Conservation (phyloP, 768 basidiomycete genomes). For the Harrya chromipes region DNA sequence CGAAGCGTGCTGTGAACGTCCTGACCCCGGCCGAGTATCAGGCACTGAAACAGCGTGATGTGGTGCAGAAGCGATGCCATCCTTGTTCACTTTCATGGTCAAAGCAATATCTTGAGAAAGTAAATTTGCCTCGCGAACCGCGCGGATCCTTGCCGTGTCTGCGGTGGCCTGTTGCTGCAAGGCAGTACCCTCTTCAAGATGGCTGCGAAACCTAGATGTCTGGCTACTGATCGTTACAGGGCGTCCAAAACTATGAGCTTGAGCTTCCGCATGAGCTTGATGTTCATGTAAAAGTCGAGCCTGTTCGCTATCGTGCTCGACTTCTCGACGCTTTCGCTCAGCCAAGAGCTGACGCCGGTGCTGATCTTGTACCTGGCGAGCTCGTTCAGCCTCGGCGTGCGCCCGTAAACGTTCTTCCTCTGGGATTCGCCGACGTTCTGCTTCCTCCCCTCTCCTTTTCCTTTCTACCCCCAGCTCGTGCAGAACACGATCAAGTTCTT, state of each 20-base stretch:
- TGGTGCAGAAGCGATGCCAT: neutral
- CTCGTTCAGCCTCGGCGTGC: conserved; percentile 10
- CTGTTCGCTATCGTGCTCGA: neutral
- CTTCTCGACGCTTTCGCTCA: conserved; percentile 11
- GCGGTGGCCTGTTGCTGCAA: conserved; percentile 28
- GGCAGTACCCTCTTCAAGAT: neutral
- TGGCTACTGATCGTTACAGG: neutral
- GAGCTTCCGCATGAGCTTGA: conserved; percentile 7
- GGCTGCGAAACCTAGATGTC: neutral
- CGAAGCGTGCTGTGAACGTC: no score
- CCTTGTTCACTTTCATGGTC: conserved; percentile 3
- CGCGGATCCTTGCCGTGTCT: conserved; percentile 28
- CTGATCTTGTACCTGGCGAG: conserved; percentile 4
- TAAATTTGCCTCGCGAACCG: conserved; percentile 11
- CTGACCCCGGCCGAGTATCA: no score
- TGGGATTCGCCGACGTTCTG: conserved; percentile 8
- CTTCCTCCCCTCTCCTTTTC: conserved; percentile 18
- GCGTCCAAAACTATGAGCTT: neutral
- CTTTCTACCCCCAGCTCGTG: conserved; percentile 25
- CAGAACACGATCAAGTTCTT: conserved; percentile 15
- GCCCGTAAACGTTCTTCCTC: conserved; percentile 17
- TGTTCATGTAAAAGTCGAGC: conserved; percentile 12
- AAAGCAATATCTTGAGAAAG: neutral
- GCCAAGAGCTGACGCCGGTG: conserved; percentile 3
- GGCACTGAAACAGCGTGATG: neutral